A percentile compares a stretch with the other conserved stretches of the same genome.
These are phyloP conservation scores for Drosera spatulata DNA, from an alignment of 179 eudicot genomes.

Conservation along the genomic window DNA sequence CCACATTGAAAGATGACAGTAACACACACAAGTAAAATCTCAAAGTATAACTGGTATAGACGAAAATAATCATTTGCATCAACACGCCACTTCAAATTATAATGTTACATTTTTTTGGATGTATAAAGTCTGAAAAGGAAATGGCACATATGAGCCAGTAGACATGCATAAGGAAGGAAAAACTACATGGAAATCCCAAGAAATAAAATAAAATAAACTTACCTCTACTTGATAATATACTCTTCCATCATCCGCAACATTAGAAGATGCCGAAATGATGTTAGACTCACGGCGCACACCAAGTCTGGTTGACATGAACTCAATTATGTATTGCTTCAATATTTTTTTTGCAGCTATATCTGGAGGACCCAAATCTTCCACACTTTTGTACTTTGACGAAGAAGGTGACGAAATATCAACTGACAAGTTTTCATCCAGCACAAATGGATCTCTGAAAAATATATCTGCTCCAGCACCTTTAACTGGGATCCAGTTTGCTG, in stretches of 20 bases:
- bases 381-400: constrained; percentile 69
- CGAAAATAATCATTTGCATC: too few relatives aligned
- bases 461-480: constrained; percentile 95
- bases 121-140: too few relatives aligned
- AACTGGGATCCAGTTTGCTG: constrained; percentile 88
- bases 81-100: too few relatives aligned
- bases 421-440: constrained; percentile 78
- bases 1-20: too few relatives aligned
- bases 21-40: too few relatives aligned
- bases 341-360: constrained; percentile 76
- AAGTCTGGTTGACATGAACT: constrained; percentile 98
- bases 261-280: constrained; percentile 63
- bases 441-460: constrained; percentile 89
- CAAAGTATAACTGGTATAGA: too few relatives aligned
- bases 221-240: constrained; percentile 86
- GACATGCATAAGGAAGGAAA: too few relatives aligned
- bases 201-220: constrained; percentile 5
- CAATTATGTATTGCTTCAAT: constrained; percentile 75
- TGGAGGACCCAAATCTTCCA: constrained; percentile 88
- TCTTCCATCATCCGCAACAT: constrained; percentile 88
- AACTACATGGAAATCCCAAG: too few relatives aligned
- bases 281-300: constrained; percentile 82
- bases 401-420: constrained; percentile 92
- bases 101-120: too few relatives aligned
- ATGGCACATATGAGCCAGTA: too few relatives aligned